These are phyloP conservation scores for Periconia sp. DNA, from an alignment of 2,329 filamentous ascomycete species.

Conservation along the genomic window DNA sequence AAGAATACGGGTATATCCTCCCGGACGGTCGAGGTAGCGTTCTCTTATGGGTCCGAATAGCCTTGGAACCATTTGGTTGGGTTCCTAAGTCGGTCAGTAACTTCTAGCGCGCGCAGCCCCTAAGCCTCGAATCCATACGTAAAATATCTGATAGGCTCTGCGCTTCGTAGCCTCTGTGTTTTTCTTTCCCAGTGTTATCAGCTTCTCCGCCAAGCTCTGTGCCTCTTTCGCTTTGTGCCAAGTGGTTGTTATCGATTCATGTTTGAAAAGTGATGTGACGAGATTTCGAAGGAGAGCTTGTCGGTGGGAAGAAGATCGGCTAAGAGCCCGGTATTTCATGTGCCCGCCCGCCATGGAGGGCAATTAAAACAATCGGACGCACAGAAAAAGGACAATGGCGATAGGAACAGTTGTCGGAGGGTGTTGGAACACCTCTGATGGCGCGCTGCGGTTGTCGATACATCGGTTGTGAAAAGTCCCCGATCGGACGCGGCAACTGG, in stretches of 20 bases:
- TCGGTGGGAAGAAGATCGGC: conserved; percentile 82
- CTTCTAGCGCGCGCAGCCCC: not conserved
- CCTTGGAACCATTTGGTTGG: conserved; percentile 73
- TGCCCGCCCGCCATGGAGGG: conserved; percentile 77
- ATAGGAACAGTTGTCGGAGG: conserved; percentile 7
- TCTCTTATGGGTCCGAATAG: conserved; percentile 80
- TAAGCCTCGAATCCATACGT: conserved; percentile 61
- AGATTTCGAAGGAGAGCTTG: conserved; percentile 93
- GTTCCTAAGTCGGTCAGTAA: conserved; percentile 55
- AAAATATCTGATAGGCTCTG: conserved; percentile 80
- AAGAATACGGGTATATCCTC: conserved; percentile 93
- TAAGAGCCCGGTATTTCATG: conserved; percentile 86
- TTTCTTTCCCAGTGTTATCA: conserved; percentile 91
- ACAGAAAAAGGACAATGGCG: conserved; percentile 2
- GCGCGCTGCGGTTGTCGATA: conserved; percentile 5
- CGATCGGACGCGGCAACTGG: not conserved
- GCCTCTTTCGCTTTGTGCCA: conserved; percentile 97
- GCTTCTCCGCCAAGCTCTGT: conserved; percentile 87
- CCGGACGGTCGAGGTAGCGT: conserved; percentile 77
- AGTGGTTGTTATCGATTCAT: conserved; percentile 93
- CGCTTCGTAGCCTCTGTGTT: conserved; percentile 80
- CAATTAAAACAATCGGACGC: conserved; percentile 11
- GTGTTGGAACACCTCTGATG: conserved; percentile 2
- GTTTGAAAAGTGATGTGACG: conserved; percentile 88
- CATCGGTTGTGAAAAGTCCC: conserved; percentile 22